Base-by-base conservation (phyloP, 768 basidiomycete species). In the Leucocoprinus leucothites region DNA sequence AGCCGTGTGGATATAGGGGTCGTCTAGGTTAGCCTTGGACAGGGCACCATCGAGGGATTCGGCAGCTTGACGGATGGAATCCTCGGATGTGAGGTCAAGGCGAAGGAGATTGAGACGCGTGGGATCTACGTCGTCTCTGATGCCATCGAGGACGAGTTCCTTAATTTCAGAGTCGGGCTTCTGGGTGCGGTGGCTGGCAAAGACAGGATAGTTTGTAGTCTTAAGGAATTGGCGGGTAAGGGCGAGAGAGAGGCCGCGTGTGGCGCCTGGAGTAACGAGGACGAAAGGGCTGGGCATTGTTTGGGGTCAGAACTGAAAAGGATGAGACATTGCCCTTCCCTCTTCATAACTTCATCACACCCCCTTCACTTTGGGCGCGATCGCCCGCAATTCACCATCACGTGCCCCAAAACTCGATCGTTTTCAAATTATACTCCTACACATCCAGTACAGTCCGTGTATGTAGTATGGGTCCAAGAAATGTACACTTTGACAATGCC, bases 231-330 rank as follows among this genome's bases (percentile, higher is more conserved):
- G 76, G 14, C 82, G 75, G 11, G 80, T 79, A 26, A 85, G 70
- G 3, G 81, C 79, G 25, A 81, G 71, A 6, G 80, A 80, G 21
- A 85, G 71, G 3, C 84, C 83, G 16, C 83, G 74, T 16, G 80
- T 81, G 4, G 81, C 78, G 26, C 69, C 69, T 25, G 84, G 83
- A 26, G 76, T 69, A 46, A 84, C 70, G 54, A 85, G 70, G 58
- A 79, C 63, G 62, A 84, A 84, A 0, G 79, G 81, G 40, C 63
- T 68, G 8, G 66, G 60, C 43, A 61, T 61, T 6, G 48, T 48
- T 66, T 48, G 9, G 57, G 44, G 36, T 40, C 31, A 31, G 25
- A 54, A n/a, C 2, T 35, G 18, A 21, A 34, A 21, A 36, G 25
- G 26, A 48, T 55, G 53, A 55, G 53, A 55, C 53, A 55, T 47